Base-by-base conservation (phyloP, 495 filamentous ascomycete species). In the Penicillium verhagenii region DNA sequence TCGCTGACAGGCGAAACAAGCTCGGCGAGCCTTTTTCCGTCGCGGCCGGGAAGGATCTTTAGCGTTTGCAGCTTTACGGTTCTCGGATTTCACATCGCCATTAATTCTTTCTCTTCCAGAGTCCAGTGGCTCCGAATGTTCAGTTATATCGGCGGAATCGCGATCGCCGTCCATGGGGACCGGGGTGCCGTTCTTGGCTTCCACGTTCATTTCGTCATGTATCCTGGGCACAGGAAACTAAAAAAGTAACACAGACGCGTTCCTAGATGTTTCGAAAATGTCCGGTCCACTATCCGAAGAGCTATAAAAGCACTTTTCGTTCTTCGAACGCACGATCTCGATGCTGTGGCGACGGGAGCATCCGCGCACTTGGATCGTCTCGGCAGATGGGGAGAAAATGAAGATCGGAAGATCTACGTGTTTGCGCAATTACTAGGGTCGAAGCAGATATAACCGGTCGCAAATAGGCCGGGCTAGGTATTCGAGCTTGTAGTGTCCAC, bases 1-100 rank as follows among this genome's bases (percentile, higher is more conserved):
- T 70, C 95, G 82, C 72, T 98, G 94, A 72, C 94, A 98, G 25
- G 95, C 92, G 82, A 88, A 93, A 69, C 94, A 98, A 51, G 94
- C 94, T 66, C 94, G 82, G 60, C 93, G 80, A 28, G 94, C 94
- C 81, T 98, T 98, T 79, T 97, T 98, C 66, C 94, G 83, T 61
- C 92, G 80, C 37, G 94, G 91, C 58, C 94, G 81, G 64, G 85
- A 77, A 25, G 92, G 90, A 67, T 97, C 94, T 68, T 94, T 95
- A 28, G 90, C 80, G 68, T 88, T 80, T 25, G 70, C 66, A 43
- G 72, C 79, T 68, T 86, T 84, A 76, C 84, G 60, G 63, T 69
- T 72, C 50, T 76, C 77, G n/a, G 81, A 76, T 42, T 79, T 73
- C 72, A 84, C 82, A 50, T 75, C 71, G 49, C 72, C 81, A 60